Percentiles rank a stretch among this genome's conserved stretches.
Evolutionary conservation across 805 yeast genomes (phyloP).

Genomic region (Metschnikowia lochheadii): DNA sequence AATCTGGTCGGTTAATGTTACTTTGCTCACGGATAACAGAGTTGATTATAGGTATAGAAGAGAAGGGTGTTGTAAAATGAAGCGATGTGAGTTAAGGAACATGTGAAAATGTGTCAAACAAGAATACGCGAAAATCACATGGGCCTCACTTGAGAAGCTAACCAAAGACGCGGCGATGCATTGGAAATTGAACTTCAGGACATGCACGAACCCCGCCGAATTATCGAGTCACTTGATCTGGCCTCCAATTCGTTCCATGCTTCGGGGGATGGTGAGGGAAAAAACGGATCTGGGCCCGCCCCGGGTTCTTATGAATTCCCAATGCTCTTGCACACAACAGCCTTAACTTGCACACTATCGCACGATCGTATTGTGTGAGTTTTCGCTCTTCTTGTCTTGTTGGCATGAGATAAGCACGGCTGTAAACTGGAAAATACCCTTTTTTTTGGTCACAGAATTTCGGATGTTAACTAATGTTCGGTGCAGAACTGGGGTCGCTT

Average conservation of each 20-base stretch:
- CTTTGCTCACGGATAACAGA: background rate
- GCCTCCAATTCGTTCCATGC: background rate
- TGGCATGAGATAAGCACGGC: background rate
- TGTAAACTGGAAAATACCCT: background rate
- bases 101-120: slow-evolving; percentile 3
- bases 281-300: background rate
- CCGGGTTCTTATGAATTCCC: background rate
- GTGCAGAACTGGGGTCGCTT: background rate
- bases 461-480: background rate
- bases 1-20: background rate
- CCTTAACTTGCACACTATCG: background rate
- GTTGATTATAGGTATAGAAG: background rate
- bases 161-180: background rate
- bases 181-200: background rate
- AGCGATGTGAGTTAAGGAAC: background rate
- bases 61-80: background rate
- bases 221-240: background rate
- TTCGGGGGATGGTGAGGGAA: background rate
- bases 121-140: slow-evolving; percentile 6
- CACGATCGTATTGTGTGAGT: background rate
- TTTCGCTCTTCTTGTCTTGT: background rate
- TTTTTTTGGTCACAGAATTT: background rate
- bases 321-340: background rate
- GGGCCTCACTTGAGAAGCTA: background rate
- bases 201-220: background rate